Percentiles rank a stretch among this genome's conserved stretches.
Evolutionary conservation across 2,329 filamentous ascomycete genomes (phyloP).

Genomic region (Penicillium rolfsii): DNA sequence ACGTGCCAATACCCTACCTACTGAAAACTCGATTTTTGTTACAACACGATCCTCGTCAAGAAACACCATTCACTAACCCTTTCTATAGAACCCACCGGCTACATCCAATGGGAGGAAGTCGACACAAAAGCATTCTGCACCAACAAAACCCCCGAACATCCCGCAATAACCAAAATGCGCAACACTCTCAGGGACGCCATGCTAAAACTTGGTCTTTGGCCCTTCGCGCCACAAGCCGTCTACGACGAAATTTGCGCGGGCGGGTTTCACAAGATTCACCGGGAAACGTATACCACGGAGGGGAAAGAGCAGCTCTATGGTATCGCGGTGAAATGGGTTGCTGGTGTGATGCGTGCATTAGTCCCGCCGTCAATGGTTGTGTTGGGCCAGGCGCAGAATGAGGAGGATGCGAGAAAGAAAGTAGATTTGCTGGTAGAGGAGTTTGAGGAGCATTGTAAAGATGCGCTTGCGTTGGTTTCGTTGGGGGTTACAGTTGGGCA

Average conservation of each 20-base stretch:
- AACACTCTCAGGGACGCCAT: conserved; percentile 17
- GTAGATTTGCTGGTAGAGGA: conserved; percentile 19
- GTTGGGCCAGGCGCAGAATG: conserved; percentile 12
- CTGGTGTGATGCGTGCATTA: conserved; percentile 19
- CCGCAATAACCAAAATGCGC: conserved; percentile 13
- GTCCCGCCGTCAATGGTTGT: conserved; percentile 22
- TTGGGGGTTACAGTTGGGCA: conserved; percentile 25
- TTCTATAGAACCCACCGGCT: conserved; percentile 28
- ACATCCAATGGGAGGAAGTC: conserved; percentile 36
- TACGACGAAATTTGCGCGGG: conserved; percentile 12
- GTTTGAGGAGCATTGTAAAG: conserved; percentile 22
- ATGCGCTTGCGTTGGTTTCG: conserved; percentile 23
- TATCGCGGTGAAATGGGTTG: conserved; percentile 22
- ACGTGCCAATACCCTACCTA: background rate
- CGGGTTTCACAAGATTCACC: conserved; percentile 16
- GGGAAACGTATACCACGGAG: conserved; percentile 18
- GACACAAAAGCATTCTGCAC: conserved; percentile 26
- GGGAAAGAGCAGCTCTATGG: conserved; percentile 19
- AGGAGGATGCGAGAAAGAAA: conserved; percentile 9
- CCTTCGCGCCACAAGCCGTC: conserved; percentile 17
- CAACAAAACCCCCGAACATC: conserved; percentile 12
- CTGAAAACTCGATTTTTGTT: background rate
- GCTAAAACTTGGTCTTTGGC: conserved; percentile 19
- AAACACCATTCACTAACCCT: background rate
- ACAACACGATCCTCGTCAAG: background rate